These are phyloP conservation scores for Prunella vulgaris DNA, from an alignment of 257 asterid species.

Conservation along the genomic window DNA sequence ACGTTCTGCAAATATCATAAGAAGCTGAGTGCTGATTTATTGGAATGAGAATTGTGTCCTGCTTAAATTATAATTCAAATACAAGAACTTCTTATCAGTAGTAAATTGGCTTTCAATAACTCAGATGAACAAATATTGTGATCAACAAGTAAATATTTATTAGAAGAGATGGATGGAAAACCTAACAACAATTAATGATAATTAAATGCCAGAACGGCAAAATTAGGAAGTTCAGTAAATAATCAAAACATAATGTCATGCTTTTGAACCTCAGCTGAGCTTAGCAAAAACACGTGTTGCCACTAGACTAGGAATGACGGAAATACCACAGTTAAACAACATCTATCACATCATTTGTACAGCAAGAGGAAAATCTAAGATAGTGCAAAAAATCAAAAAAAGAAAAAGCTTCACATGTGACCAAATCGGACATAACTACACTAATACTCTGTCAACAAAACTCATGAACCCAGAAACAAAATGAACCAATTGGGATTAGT, in stretches of 20 bases:
- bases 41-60: not conserved
- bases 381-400: not conserved
- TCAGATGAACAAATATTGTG: not conserved
- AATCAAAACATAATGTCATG: not conserved
- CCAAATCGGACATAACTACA: not conserved
- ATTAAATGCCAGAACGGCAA: not conserved
- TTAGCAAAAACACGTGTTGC: not conserved
- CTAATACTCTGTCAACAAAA: not conserved
- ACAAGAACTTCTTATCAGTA: not conserved
- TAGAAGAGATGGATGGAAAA: constrained; percentile 6
- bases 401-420: not conserved
- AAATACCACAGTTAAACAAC: not conserved
- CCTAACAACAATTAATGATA: not conserved
- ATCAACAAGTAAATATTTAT: constrained; percentile 5
- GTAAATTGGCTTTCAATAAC: constrained; percentile 4
- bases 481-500: not conserved
- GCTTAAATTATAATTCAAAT: not conserved
- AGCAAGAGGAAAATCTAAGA: not conserved
- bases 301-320: not conserved
- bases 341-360: not conserved
- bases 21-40: not conserved
- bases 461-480: not conserved
- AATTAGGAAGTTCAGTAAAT: not conserved
- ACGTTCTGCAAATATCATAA: constrained; percentile 10
- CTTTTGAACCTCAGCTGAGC: not conserved